Base-by-base conservation (phyloP, 1,284 basidiomycete species). In the Tylopilus sp. region DNA sequence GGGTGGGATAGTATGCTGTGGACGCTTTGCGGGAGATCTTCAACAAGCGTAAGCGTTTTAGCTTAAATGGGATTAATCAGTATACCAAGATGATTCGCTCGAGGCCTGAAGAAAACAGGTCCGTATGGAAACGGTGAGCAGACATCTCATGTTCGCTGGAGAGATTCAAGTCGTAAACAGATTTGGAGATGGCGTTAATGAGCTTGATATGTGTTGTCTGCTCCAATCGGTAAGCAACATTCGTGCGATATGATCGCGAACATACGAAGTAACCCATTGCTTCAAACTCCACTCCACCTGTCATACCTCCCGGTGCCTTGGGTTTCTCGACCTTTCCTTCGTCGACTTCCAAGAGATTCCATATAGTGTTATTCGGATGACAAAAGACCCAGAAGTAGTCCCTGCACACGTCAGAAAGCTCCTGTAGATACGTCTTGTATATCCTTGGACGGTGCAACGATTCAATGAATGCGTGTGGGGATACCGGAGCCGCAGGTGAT, bases 301-400 rank as follows among this genome's bases (percentile, higher is more conserved):
- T 98, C 83, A 98, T 97, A 7, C 96, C 96, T 7, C 93, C 92
- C 0, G 97, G 96, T 3, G 97, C 96, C 31, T 91, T 81, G 4
- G 96, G 97, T 59, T 86, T 89, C 69, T 94, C 92, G 4, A 95
- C 91, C 48, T 81, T 81, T 2, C 74, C 79, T 63, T 92, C 86
- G 60, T 97, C 89, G 0, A 91, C 84, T 58, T 93, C 86, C 6
- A 76, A 71, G 23, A 95, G 71, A 15, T 84, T 74, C 94, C 94
- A 97, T 39, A 96, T 84, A 1, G 84, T 82, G 63, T 99, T 99
- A 60, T 87, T 87, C 2, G 89, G 86, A 66, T 99, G 97, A 65
- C 96, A 98, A 71, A 98, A 98, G 47, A 99, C 89, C 93, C 96
- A 98, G 69, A 98, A 98, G 71, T 97, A 98, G 66, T 99, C 96